Evolutionary conservation across 1,284 basidiomycete species (phyloP).

Genomic region (Meira nashicola): DNA sequence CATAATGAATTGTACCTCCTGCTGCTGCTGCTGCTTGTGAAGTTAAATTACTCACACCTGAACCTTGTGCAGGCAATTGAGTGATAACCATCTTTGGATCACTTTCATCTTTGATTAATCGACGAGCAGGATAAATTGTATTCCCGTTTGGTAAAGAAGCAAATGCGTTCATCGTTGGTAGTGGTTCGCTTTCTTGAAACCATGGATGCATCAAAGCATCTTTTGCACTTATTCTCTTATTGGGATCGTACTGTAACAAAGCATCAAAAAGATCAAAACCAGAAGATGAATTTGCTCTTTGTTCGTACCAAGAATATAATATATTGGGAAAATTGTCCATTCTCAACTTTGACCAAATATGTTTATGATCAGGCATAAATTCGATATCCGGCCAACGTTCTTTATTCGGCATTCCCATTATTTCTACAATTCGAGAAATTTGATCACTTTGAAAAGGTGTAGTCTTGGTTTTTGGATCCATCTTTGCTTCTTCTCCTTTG

Average conservation of each 20-base stretch:
- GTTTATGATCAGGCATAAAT: constrained; percentile 74
- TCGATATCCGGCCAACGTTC: constrained; percentile 80
- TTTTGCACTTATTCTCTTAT: constrained; percentile 73
- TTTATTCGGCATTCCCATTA: constrained; percentile 80
- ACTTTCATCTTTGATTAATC: constrained; percentile 59
- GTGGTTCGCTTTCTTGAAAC: constrained; percentile 54
- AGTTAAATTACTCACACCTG: not conserved
- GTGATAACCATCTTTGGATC: constrained; percentile 51
- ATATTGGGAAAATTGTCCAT: constrained; percentile 57
- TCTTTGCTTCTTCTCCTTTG: constrained; percentile 97
- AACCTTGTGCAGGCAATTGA: not conserved
- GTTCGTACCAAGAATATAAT: constrained; percentile 71
- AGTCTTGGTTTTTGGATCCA: constrained; percentile 60
- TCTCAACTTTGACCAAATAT: constrained; percentile 56
- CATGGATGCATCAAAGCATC: constrained; percentile 70
- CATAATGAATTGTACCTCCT: not conserved
- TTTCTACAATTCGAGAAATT: constrained; percentile 86
- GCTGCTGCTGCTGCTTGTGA: constrained; percentile 11
- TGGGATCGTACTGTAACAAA: constrained; percentile 71
- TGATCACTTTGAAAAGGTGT: constrained; percentile 66
- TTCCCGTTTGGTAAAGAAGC: constrained; percentile 54
- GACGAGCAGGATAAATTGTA: constrained; percentile 55
- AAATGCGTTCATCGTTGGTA: constrained; percentile 19
- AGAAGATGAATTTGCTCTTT: constrained; percentile 57
- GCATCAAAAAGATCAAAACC: constrained; percentile 43